phyloP scores from a whole-genome alignment of 441 rosid genomes.

The Viola pubescens region DNA sequence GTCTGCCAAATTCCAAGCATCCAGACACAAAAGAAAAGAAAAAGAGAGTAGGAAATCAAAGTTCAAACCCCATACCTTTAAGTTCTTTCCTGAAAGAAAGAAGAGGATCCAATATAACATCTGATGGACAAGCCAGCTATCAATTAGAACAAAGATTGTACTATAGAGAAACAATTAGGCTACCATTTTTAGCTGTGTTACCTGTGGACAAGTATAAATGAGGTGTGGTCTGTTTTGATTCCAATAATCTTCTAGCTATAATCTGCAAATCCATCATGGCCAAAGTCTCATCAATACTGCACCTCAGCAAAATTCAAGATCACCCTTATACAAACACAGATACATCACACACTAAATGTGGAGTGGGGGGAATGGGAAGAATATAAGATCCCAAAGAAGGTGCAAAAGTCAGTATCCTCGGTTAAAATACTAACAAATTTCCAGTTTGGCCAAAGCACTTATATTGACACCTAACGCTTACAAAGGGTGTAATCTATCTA shows the following conservation, averaged over 20 bases:
- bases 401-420: not conserved
- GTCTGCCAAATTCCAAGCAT: constrained; percentile 7
- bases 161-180: constrained; percentile 14
- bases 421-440: not conserved
- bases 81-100: constrained; percentile 87
- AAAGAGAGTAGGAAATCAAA: constrained; percentile 20
- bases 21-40: constrained; percentile 6
- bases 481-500: not conserved
- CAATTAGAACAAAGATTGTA: constrained; percentile 24
- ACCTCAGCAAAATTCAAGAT: too few relatives aligned
- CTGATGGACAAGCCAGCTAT: constrained; percentile 35
- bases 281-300: too few relatives aligned
- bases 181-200: constrained; percentile 20
- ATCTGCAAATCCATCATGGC: constrained; percentile 35
- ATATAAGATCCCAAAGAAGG: too few relatives aligned
- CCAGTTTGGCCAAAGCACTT: not conserved
- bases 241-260: constrained; percentile 86
- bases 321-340: too few relatives aligned
- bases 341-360: too few relatives aligned
- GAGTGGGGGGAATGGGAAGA: too few relatives aligned
- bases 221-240: constrained; percentile 88
- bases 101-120: constrained; percentile 90
- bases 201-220: constrained; percentile 91
- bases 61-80: constrained; percentile 45
- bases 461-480: not conserved